Evolutionary conservation across 345 rosid species (phyloP), one percentile per base, ranked within the genome.

Genomic region (Diplotaxis tenuifolia): DNA sequence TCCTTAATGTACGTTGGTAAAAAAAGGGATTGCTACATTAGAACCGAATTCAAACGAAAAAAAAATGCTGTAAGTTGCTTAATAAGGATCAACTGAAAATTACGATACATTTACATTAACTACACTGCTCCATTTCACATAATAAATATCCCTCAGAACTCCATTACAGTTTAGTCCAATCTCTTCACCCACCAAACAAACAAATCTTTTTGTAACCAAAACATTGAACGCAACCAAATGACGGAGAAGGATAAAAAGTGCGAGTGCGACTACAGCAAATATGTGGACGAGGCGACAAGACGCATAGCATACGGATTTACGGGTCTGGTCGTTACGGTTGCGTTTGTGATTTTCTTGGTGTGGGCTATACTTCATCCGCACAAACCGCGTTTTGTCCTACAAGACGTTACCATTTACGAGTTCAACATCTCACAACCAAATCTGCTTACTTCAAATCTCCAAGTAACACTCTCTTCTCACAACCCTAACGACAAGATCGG

Each of bases 281-380:
- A 80, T 14, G 73, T 65, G 29, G 19, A 56, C 15, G n/a, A 9
- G 52, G 45, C n/a, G 19, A 65, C 60, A 5, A 2, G 53, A 62
- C 84, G 75, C 27, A 32, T 81, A 31, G 6, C 68, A n/a, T 15
- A 55, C 20, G 25, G 82, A 47, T 3, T 65, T 1, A 9, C 75
- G 0, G 78, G 60, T 38, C 8, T 83, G 7, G 1, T 83, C 16
- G 25, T 28, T 7, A 72, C 53, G 6, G 28, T 80, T n/a, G 69
- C 74, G 60, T 9, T 77, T 19, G 76, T 71, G 4, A 68, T 92
- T 76, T 86, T 95, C 77, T 67, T 95, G 21, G 76, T 86, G 4
- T 92, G 96, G 97, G 96, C 96, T 53, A 81, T 92, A 53, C 92
- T 92, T 74, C 88, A 82, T 21, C 99, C 99, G 0, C 57, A 61